Base-by-base conservation (phyloP, 768 basidiomycete species). In the Tricholoma sp. region DNA sequence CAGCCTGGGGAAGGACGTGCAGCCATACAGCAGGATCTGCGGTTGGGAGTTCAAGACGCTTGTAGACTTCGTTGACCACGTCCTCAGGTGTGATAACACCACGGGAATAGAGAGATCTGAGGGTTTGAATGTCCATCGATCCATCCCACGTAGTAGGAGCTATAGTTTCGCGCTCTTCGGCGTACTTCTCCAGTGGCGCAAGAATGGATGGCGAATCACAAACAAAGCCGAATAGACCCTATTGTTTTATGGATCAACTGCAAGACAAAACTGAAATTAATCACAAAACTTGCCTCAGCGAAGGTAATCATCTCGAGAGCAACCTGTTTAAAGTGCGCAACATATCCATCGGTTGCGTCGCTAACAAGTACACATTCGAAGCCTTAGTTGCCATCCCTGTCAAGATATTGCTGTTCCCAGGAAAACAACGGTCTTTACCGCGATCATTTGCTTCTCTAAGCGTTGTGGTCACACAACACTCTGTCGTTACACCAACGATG, bases 371-470 rank as follows among this genome's bases (percentile, higher is more conserved):
- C 47, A 29, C 47, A 50, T 29, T 50, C 47, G 8, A 50, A 50
- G 8, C 47, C 47, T 50, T 50, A 31, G 8, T n/a, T n/a, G n/a
- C n/a, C 47, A 10, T 14, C 27, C 10, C 16, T 50, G n/a, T 31
- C 27, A 50, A n/a, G 5, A 29, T 31, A 50, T 18, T 18, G 27
- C n/a, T n/a, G 47, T 31, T 18, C n/a, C 27, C n/a, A n/a, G 19
- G 18, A 9, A 19, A 31, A 8, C n/a, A 49, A n/a, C 16, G 3
- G 27, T n/a, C 5, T 9, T 50, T 50, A 50, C 47, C 47, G 16
- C 47, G 47, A 50, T 50, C 47, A n/a, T 50, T 50, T 50, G 47
- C 47, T 29, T 50, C 47, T 50, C 47, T 31, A 3, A 50, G 47
- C 9, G 47, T 50, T 50, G 47, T 10, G n/a, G 47, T 31, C 27